Evolutionary conservation across 2,329 filamentous ascomycete genomes (phyloP).

Genomic region (Cladobotryum mycophilum): DNA sequence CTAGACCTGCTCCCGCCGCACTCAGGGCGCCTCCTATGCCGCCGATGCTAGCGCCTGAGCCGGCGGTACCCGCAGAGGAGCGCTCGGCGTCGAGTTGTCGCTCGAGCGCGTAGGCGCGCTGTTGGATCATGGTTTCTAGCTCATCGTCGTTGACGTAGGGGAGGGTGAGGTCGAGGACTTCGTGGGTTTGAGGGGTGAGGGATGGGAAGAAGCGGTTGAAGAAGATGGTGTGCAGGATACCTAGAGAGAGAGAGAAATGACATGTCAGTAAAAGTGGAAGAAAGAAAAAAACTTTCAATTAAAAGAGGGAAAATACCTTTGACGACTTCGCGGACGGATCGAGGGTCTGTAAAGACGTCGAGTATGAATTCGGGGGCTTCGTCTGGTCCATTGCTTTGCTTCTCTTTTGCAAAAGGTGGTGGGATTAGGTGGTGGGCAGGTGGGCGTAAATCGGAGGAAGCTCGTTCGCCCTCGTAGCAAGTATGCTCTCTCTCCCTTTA

Average conservation of each 20-base stretch:
- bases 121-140: conserved; percentile 88
- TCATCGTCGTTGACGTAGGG: conserved; percentile 86
- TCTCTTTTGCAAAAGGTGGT: not conserved
- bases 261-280: conserved; percentile 31
- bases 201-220: conserved; percentile 97
- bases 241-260: conserved; percentile 31
- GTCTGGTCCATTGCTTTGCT: conserved; percentile 42
- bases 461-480: too few relatives aligned
- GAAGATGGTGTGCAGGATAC: conserved; percentile 94
- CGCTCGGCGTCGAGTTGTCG: conserved; percentile 65
- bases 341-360: conserved; percentile 87
- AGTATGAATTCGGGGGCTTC: conserved; percentile 81
- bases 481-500: not conserved
- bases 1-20: conserved; percentile 34
- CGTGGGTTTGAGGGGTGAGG: conserved; percentile 73
- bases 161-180: conserved; percentile 84
- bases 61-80: conserved; percentile 23
- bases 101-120: conserved; percentile 71
- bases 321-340: conserved; percentile 84
- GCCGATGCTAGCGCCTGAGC: conserved; percentile 7
- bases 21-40: conserved; percentile 7
- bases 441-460: conserved; percentile 2
- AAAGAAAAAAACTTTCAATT: conserved; percentile 3
- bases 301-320: conserved; percentile 56
- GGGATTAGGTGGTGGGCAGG: conserved; percentile 2